phyloP scores from a whole-genome alignment of 1,284 basidiomycete species.

The Ceratobasidium sp. region DNA sequence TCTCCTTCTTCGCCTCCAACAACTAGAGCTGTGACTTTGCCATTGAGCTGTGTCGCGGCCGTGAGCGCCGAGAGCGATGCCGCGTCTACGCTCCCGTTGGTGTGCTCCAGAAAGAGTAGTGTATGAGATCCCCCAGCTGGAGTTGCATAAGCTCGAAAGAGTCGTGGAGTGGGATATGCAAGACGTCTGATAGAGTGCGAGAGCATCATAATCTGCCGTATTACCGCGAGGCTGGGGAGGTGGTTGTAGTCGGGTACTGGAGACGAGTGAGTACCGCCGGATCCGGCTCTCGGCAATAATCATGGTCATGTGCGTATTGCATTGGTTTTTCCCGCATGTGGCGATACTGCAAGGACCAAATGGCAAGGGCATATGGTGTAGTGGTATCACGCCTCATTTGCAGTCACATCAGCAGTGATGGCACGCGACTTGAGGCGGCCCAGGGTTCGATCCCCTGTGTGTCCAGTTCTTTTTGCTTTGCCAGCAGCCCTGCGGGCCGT shows the following conservation, averaged over 20 bases:
- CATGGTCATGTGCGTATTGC: conserved; percentile 26
- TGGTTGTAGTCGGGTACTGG: neutral
- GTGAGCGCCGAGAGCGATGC: conserved; percentile 91
- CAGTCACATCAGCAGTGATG: neutral
- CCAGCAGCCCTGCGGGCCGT: too few relatives aligned
- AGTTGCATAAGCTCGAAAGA: conserved; percentile 5
- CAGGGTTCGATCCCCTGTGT: conserved; percentile 43
- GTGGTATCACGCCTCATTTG: conserved; percentile 45
- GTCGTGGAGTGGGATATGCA: neutral
- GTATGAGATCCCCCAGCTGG: conserved; percentile 64
- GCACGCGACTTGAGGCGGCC: conserved; percentile 35
- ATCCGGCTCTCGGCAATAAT: conserved; percentile 33
- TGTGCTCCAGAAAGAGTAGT: conserved; percentile 91
- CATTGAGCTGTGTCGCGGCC: conserved; percentile 87
- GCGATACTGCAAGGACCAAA: too few relatives aligned
- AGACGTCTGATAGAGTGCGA: conserved; percentile 10
- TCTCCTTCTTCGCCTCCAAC: conserved; percentile 77
- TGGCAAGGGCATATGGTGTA: conserved; percentile 42
- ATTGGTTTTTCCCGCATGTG: too few relatives aligned
- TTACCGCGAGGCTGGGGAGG: neutral
- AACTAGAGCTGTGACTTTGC: conserved; percentile 89
- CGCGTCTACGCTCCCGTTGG: conserved; percentile 83
- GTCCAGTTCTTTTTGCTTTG: conserved; percentile 26
- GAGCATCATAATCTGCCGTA: conserved; percentile 11
- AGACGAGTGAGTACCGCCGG: neutral